A percentile compares a stretch with the other conserved stretches of the same genome.
Conservation (phyloP, 495 filamentous ascomycete species). For the Clavariopsis aquatica region DNA sequence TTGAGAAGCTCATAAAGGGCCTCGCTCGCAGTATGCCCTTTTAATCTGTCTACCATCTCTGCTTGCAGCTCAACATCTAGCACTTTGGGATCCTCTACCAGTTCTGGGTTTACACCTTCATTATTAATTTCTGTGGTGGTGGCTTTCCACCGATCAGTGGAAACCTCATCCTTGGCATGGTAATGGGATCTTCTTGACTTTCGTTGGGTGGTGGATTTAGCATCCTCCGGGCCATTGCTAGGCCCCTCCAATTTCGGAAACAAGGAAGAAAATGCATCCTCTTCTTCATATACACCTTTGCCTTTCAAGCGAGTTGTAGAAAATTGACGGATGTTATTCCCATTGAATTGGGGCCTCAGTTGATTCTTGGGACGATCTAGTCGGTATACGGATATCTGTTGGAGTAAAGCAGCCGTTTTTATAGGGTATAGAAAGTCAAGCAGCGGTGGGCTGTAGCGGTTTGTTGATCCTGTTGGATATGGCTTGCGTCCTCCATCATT, state of each 20-base stretch:
- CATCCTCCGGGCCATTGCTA: not conserved
- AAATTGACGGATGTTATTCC: conserved; percentile 18
- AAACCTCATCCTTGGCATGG: too few species aligned
- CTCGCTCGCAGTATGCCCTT: conserved; percentile 9
- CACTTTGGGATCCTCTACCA: not conserved
- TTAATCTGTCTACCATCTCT: conserved; percentile 22
- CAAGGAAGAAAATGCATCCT: not conserved
- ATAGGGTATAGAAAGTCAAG: conserved; percentile 38
- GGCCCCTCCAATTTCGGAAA: not conserved
- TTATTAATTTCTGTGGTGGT: not conserved
- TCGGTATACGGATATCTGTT: conserved; percentile 20
- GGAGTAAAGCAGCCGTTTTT: conserved; percentile 35
- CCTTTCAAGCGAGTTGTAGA: conserved; percentile 13
- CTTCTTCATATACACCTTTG: not conserved
- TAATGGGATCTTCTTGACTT: not conserved
- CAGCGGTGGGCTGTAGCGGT: conserved; percentile 5
- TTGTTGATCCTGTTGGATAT: not conserved
- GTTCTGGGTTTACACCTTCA: not conserved
- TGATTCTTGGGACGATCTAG: conserved; percentile 6
- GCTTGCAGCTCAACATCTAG: not conserved
- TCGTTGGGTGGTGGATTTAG: not conserved
- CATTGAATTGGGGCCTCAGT: conserved; percentile 3
- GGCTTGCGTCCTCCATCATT: not conserved
- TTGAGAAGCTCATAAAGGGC: conserved; percentile 20
- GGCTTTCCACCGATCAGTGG: too few species aligned